Evolutionary conservation across 2,329 filamentous ascomycete species (phyloP).

Genomic region (Fusarium paranaense): DNA sequence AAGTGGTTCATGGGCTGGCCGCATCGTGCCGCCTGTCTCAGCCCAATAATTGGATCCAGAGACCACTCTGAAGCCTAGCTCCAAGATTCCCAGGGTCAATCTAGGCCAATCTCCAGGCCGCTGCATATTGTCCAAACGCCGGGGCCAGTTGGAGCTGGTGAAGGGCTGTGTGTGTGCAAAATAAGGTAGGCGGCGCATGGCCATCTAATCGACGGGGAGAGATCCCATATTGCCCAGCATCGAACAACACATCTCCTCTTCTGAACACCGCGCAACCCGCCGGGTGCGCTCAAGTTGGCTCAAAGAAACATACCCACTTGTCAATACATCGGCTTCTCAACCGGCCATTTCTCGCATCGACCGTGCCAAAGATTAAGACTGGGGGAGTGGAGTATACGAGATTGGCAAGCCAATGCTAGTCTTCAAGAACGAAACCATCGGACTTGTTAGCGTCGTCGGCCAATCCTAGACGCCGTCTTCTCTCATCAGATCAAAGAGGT

Average conservation of each 20-base stretch:
- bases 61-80: conserved; percentile 37
- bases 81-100: conserved; percentile 33
- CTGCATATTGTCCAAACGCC: conserved; percentile 15
- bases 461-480: conserved; percentile 18
- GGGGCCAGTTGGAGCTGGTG: conserved; percentile 17
- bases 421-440: conserved; percentile 32
- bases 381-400: conserved; percentile 35
- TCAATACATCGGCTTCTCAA: conserved; percentile 12
- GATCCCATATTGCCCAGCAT: background rate
- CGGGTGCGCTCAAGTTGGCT: background rate
- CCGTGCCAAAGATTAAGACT: conserved; percentile 18
- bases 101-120: conserved; percentile 35
- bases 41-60: conserved; percentile 40
- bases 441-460: conserved; percentile 34
- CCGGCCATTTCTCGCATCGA: conserved; percentile 13
- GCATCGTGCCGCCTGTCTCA: conserved; percentile 43
- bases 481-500: conserved; percentile 18
- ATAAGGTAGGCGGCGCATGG: background rate
- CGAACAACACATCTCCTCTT: background rate
- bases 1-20: conserved; percentile 38
- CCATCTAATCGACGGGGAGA: background rate
- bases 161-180: background rate
- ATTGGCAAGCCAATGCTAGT: conserved; percentile 37
- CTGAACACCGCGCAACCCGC: background rate
- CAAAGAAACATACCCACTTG: background rate